A percentile compares a stretch with the other conserved stretches of the same genome.
Conservation (phyloP, 2,329 filamentous ascomycete species). For the Aspergillus flavus region DNA sequence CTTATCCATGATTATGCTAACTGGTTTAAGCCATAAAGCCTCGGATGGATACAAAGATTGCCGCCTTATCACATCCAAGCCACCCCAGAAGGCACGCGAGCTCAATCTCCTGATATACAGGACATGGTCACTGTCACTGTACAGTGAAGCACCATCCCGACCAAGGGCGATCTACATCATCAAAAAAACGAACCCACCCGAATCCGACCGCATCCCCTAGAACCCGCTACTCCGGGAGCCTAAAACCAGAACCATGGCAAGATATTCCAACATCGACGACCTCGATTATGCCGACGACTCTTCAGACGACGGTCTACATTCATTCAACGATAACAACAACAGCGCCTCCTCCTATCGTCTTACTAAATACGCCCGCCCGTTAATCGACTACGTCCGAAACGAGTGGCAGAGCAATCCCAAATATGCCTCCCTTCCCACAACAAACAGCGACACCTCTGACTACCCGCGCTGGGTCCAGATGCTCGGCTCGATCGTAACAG, state of each 20-base stretch:
- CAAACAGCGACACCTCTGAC: slow-evolving; percentile 20
- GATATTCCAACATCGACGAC: neutral
- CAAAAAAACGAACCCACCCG: neutral
- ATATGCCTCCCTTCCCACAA: slow-evolving; percentile 24
- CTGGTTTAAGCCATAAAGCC: too few relatives aligned
- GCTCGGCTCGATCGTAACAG: slow-evolving; percentile 36
- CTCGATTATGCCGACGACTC: slow-evolving; percentile 38
- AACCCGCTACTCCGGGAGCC: neutral
- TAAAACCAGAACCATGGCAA: neutral
- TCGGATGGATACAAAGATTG: neutral
- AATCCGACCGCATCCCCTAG: neutral
- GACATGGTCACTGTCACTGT: neutral
- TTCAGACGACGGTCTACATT: slow-evolving; percentile 22
- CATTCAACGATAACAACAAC: slow-evolving; percentile 6
- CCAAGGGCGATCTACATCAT: neutral
- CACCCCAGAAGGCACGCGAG: neutral
- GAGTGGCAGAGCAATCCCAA: slow-evolving; percentile 37
- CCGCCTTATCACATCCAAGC: neutral
- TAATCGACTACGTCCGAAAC: slow-evolving; percentile 44
- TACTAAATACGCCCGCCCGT: slow-evolving; percentile 29
- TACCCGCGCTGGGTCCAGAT: slow-evolving; percentile 29
- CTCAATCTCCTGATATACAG: neutral
- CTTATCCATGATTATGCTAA: too few relatives aligned
- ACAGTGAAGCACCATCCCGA: neutral
- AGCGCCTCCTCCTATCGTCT: slow-evolving; percentile 17